These are phyloP conservation scores for Lentinula sp. DNA, from an alignment of 768 basidiomycete species.

Conservation along the genomic window DNA sequence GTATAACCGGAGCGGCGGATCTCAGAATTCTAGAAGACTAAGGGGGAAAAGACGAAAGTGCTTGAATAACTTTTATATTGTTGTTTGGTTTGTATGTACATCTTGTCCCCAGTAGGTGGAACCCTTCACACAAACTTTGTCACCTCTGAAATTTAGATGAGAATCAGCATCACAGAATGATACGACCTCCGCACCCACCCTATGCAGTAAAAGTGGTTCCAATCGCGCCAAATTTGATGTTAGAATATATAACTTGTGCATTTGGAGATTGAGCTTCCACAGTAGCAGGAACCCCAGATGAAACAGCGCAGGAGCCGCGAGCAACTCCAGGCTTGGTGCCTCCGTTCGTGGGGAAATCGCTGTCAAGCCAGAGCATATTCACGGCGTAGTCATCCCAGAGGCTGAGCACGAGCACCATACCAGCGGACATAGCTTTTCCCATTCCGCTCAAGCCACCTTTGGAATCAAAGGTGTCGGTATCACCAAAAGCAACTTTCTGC, in stretches of 20 bases:
- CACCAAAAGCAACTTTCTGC: constrained; percentile 25
- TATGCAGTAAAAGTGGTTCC: constrained; percentile 23
- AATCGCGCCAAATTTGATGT: constrained; percentile 33
- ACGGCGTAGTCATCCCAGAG: constrained; percentile 20
- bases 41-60: no score
- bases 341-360: constrained; percentile 23
- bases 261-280: constrained; percentile 23
- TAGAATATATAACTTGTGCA: constrained; percentile 27
- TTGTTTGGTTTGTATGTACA: no score
- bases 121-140: no score
- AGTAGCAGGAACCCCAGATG: constrained; percentile 25
- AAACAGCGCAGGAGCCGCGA: constrained; percentile 29
- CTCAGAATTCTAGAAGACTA: no score
- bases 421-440: constrained; percentile 18
- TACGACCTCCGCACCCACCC: not conserved
- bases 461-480: constrained; percentile 26
- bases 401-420: constrained; percentile 28
- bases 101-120: no score
- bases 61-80: no score
- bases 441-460: constrained; percentile 24
- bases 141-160: no score
- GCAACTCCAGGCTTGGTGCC: constrained; percentile 17
- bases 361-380: constrained; percentile 17
- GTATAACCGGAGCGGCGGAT: no score
- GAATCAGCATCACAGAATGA: no score